Evolutionary conservation across 164 flowering plant genomes (phyloP).

Genomic region (Magnolia kwangsiensis): DNA sequence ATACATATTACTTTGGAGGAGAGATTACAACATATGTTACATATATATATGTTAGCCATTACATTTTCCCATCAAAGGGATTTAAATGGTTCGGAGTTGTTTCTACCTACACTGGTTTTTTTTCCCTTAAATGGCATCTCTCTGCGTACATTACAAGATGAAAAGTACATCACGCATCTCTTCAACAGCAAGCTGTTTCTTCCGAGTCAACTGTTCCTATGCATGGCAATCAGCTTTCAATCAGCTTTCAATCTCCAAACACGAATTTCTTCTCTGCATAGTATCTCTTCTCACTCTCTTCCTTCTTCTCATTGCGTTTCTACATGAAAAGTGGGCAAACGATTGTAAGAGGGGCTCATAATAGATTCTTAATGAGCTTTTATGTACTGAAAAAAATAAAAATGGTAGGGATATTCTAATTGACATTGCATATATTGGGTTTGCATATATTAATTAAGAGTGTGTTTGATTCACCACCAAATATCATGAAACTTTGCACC

Average conservation of each 20-base stretch:
- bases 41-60: background rate
- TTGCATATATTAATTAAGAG: too few species aligned
- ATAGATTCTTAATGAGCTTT: too few species aligned
- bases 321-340: slow-evolving; percentile 21
- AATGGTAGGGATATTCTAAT: too few species aligned
- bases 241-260: slow-evolving; percentile 36
- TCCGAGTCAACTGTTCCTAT: background rate
- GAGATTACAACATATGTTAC: background rate
- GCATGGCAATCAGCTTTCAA: background rate
- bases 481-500: too few species aligned
- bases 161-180: background rate
- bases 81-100: too few species aligned
- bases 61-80: background rate
- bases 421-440: too few species aligned
- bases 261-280: slow-evolving; percentile 62
- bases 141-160: background rate
- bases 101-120: too few species aligned
- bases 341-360: background rate
- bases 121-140: background rate
- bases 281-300: slow-evolving; percentile 64
- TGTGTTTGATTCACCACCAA: too few species aligned
- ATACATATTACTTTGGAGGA: background rate
- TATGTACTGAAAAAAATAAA: too few species aligned
- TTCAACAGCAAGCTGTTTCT: background rate
- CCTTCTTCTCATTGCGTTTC: slow-evolving; percentile 76